These are phyloP conservation scores for Beverwykella pulmonaria DNA, from an alignment of 495 filamentous ascomycete genomes.

Conservation along the genomic window DNA sequence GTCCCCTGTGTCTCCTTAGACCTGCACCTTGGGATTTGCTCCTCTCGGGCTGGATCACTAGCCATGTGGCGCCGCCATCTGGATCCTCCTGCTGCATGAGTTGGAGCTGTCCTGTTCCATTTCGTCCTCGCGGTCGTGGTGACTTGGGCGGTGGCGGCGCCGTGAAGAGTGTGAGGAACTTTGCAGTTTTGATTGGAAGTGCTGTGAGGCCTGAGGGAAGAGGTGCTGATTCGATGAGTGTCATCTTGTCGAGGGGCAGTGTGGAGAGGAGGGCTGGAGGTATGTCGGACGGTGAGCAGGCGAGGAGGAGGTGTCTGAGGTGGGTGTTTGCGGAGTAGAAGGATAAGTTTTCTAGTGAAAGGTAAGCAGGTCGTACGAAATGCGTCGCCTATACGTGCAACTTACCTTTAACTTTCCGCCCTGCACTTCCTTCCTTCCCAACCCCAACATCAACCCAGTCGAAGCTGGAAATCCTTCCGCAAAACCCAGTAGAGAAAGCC, in stretches of 20 bases:
- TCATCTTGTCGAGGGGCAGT: conserved; percentile 20
- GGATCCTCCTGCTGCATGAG: conserved; percentile 31
- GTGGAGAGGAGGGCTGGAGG: conserved; percentile 29
- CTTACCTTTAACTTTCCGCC: conserved; percentile 33
- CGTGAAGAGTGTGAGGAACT: conserved; percentile 26
- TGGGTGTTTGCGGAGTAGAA: conserved; percentile 32
- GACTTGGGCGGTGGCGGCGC: conserved; percentile 27
- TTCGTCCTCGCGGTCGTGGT: conserved; percentile 21
- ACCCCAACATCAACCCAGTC: conserved; percentile 37
- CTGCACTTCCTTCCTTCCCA: conserved; percentile 32
- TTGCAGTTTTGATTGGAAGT: conserved; percentile 19
- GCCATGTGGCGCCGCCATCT: conserved; percentile 30
- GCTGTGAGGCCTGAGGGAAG: conserved; percentile 17
- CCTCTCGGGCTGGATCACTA: conserved; percentile 37
- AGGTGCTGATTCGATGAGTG: conserved; percentile 29
- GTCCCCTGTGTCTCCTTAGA: conserved; percentile 10
- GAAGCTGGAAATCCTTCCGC: conserved; percentile 28
- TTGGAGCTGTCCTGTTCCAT: conserved; percentile 16
- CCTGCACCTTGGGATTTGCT: conserved; percentile 31
- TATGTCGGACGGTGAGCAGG: conserved; percentile 25
- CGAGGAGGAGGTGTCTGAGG: conserved; percentile 33
- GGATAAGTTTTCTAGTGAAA: conserved; percentile 27
- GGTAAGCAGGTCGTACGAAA: background rate
- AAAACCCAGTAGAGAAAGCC: conserved; percentile 35
- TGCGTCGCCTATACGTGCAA: background rate